Conservation (phyloP, 1,139 yeast species). For the Hyphopichia fennica region DNA sequence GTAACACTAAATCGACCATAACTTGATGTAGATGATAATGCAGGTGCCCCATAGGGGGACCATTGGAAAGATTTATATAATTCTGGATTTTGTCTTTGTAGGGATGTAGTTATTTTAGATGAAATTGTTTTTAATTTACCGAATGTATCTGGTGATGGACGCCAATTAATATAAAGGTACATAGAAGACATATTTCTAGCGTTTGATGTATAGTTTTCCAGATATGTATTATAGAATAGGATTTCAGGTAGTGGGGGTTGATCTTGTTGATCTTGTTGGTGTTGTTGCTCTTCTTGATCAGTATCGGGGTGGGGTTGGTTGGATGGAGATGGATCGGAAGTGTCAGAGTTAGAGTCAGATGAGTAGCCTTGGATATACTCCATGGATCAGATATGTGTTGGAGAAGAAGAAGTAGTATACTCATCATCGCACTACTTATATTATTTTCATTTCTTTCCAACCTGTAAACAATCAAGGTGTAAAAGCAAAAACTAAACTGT, state of each 20-base stretch:
- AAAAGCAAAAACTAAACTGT: too few species aligned
- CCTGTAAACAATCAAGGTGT: too few species aligned
- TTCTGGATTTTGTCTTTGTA: conserved; percentile 2
- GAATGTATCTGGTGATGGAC: conserved; percentile 8
- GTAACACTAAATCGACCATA: conserved; percentile 8
- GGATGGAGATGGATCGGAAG: too few species aligned
- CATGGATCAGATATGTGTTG: not conserved
- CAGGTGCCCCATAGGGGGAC: conserved; percentile 7
- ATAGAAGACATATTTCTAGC: conserved; percentile 11
- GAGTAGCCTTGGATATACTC: conserved; percentile 3
- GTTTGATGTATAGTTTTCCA: conserved; percentile 12
- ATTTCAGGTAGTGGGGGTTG: not conserved
- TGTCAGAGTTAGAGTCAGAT: not conserved
- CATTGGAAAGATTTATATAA: conserved; percentile 5
- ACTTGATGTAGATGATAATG: conserved; percentile 2
- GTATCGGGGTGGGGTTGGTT: conserved; percentile 1
- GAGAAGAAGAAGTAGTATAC: not conserved
- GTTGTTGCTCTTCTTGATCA: conserved; percentile 7
- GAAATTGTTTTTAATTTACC: conserved; percentile 5
- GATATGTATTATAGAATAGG: conserved; percentile 10
- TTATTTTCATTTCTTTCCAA: too few species aligned
- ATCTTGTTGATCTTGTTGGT: conserved; percentile 1
- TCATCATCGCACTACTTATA: too few species aligned
- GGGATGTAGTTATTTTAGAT: conserved; percentile 1
- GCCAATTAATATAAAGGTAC: conserved; percentile 15